Evolutionary conservation across 1,284 basidiomycete species (phyloP).

Genomic region (Athelia psychrophila): DNA sequence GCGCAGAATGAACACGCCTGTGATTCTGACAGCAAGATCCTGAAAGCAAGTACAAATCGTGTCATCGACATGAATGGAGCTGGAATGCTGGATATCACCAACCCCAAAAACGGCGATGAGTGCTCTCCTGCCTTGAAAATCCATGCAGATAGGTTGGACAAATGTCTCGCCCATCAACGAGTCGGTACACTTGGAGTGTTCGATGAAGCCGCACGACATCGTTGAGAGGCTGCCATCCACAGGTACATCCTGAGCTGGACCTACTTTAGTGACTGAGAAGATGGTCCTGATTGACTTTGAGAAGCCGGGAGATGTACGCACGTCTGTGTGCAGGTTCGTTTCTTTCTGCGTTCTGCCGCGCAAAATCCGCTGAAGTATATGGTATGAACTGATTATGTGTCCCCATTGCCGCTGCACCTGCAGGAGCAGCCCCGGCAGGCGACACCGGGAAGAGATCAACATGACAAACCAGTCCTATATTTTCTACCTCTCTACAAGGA

Average conservation of each 20-base stretch:
- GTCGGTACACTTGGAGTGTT: neutral
- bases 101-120: neutral
- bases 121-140: neutral
- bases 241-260: neutral
- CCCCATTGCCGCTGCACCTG: neutral
- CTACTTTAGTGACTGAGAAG: too few relatives aligned
- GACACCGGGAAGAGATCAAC: neutral
- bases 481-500: neutral
- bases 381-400: neutral
- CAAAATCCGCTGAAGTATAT: neutral
- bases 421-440: neutral
- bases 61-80: neutral
- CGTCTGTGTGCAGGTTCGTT: neutral
- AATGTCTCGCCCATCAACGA: neutral
- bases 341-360: neutral
- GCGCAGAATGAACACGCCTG: constrained; percentile 63
- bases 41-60: constrained; percentile 17
- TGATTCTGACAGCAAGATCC: constrained; percentile 67
- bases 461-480: neutral
- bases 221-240: neutral
- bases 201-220: neutral
- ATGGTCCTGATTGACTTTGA: too few relatives aligned
- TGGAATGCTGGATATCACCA: neutral
- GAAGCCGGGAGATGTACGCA: too few relatives aligned
- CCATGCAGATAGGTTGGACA: neutral